Base-by-base conservation (phyloP, 768 basidiomycete genomes). In the Myochromella boudieri region DNA sequence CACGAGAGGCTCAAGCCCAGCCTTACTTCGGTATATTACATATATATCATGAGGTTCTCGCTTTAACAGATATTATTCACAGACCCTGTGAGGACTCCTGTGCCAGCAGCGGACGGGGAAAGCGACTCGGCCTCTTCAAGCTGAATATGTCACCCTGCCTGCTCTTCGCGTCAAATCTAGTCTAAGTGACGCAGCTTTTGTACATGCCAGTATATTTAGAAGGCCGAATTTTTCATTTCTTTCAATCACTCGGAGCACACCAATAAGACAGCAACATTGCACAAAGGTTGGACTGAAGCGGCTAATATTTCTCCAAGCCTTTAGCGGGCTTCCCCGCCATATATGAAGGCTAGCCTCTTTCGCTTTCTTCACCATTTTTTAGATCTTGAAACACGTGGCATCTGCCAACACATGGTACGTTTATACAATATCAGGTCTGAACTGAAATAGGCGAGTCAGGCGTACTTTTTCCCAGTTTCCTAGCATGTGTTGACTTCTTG, bases 1-100 rank as follows among this genome's bases (percentile, higher is more conserved):
- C 95, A 42, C 82, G 84, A 52, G 95, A 98, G 66, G 91, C 92
- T 5, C 93, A 95, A 64, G 76, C 74, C 14, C 95, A 97, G 59
- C 77, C 87, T n/a, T 97, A 97, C 70, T 98, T 97, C 61, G 88
- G 90, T 90, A 57, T 49, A 71, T 56, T 17, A 44, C 54, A 44
- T 37, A 34, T 22, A 52, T 42, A 32, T 46, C 20, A 51, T 46
- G 45, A 52, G 28, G 48, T 46, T 34, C 37, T 59, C 37, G 54
- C 52, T 58, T 50, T 57, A 44, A n/a, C 45, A 36, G 15, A 34
- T 38, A 5, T 21, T 39, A 18, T 24, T 37, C 34, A 21, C 51
- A 91, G 88, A 89, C 62, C 85, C 85, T 32, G 80, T 89, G 52
- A 78, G 84, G 60, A 79, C 59, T 20, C 60, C 75, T 59, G 70